Evolutionary conservation across 2,329 filamentous ascomycete species (phyloP).

Genomic region (Thelonectria rubi): DNA sequence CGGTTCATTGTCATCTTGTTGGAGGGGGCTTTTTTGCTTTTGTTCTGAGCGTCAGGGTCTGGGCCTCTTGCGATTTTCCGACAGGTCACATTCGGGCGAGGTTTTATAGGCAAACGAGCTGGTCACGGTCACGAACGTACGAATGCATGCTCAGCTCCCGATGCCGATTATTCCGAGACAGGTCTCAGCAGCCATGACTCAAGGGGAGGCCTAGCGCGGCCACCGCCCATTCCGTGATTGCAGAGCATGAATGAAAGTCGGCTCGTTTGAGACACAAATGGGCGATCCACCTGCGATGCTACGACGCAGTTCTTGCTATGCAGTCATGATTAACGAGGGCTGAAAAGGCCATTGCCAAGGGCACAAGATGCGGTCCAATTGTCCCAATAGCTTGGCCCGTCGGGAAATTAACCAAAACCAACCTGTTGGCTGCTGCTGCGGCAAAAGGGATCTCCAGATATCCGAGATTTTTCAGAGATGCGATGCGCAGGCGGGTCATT

Average conservation of each 20-base stretch:
- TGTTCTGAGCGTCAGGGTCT: constrained; percentile 18
- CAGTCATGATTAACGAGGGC: neutral
- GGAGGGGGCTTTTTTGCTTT: constrained; percentile 11
- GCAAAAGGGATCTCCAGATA: neutral
- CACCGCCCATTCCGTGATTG: neutral
- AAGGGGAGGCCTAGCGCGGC: no score
- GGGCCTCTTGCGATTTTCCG: constrained; percentile 20
- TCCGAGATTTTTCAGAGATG: neutral
- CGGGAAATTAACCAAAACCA: no score
- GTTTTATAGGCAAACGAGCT: no score
- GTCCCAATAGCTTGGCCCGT: no score
- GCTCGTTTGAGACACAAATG: neutral
- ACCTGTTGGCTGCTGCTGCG: neutral
- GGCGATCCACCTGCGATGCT: neutral
- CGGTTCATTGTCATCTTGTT: constrained; percentile 8
- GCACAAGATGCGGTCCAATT: no score
- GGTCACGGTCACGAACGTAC: no score
- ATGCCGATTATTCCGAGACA: constrained; percentile 10
- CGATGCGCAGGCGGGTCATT: neutral
- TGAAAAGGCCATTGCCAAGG: neutral
- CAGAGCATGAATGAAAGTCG: neutral
- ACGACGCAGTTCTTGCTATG: neutral
- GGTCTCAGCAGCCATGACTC: no score
- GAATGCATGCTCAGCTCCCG: constrained; percentile 22
- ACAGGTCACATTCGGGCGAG: constrained; percentile 28